Conservation (phyloP, 2,329 filamentous ascomycete species). For the Aspergillus transmontanensis region DNA sequence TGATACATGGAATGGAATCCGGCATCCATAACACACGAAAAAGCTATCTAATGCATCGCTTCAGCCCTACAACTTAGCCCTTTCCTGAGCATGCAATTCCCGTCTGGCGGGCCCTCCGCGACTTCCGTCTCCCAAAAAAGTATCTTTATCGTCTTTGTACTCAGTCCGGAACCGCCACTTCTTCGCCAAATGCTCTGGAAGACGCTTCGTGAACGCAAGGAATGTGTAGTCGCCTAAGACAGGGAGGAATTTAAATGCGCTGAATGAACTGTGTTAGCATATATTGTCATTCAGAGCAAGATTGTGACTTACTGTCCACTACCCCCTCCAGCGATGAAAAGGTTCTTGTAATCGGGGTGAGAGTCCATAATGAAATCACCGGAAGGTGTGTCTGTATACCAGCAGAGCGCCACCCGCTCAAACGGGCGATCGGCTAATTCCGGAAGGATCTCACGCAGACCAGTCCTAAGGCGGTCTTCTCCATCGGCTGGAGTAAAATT, state of each 20-base stretch:
- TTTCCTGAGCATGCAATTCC: constrained; percentile 6
- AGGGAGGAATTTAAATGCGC: constrained; percentile 68
- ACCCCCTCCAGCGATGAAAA: constrained; percentile 14
- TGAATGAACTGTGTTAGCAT: constrained; percentile 17
- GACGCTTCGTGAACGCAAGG: constrained; percentile 13
- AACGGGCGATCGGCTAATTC: constrained; percentile 30
- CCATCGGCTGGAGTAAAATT: constrained; percentile 24
- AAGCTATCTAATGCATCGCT: not conserved
- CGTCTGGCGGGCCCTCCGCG: constrained; percentile 19
- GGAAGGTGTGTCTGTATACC: constrained; percentile 39
- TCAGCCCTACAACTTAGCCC: constrained; percentile 1
- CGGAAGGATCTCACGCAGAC: constrained; percentile 20
- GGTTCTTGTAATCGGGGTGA: constrained; percentile 33
- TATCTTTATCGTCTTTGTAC: constrained; percentile 4
- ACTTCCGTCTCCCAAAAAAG: constrained; percentile 23
- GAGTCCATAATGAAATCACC: constrained; percentile 39
- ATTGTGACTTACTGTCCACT: constrained; percentile 16
- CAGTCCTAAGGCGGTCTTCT: constrained; percentile 18
- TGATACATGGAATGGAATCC: not conserved
- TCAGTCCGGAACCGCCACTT: constrained; percentile 23
- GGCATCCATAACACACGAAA: not conserved
- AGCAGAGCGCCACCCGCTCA: constrained; percentile 31
- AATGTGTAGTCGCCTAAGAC: constrained; percentile 62
- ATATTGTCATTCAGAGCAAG: not conserved
- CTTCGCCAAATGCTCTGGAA: constrained; percentile 8